Evolutionary conservation across 805 yeast species (phyloP), one percentile per base, ranked within the genome.

Genomic region (Spathaspora sp.): DNA sequence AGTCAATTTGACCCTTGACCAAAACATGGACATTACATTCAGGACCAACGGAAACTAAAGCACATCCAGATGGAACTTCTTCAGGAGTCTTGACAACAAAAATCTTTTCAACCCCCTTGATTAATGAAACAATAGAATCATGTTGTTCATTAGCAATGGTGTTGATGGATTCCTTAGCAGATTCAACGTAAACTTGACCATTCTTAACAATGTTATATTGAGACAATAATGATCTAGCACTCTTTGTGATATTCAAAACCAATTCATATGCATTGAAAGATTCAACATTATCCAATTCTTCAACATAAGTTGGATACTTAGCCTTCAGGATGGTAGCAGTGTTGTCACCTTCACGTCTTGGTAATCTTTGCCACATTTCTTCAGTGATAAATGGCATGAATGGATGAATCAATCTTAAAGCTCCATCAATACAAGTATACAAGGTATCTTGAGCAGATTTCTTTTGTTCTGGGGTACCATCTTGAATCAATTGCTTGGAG

Each of bases 361-460:
- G 98, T 64, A 94, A 77, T 73, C 98, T 89, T 77, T 94, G 99
- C 97, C 97, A 94, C 89, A 94, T 83, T 78, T 94, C 99, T 73
- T 94, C 99, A 46, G 98, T 86, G 59, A 94, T 77, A 68, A 83
- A 94, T 40, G 99, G 99, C 99, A 94, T 94, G 78, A 90, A 94
- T 68, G 99, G 99, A 68, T 93, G 98, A 60, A 93, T 94, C 75
- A 94, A 68, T 68, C 80, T 86, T 75, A 93, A 80, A 10, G 97
- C 97, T 59, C 87, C 88, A 64, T 94, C 98, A 60, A 93, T 79
- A 75, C 96, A 82, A 35, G 94, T 89, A 82, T 91, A 94, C 59
- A 94, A 79, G 20, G 98, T 94, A 69, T 93, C 96, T 75, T 86
- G 88, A 16, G 98, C 99, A 50, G 96, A 88, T 69, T 82, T 81